Conservation (phyloP, 1,284 basidiomycete species). For the Microbotryum silenes-acaulis region DNA sequence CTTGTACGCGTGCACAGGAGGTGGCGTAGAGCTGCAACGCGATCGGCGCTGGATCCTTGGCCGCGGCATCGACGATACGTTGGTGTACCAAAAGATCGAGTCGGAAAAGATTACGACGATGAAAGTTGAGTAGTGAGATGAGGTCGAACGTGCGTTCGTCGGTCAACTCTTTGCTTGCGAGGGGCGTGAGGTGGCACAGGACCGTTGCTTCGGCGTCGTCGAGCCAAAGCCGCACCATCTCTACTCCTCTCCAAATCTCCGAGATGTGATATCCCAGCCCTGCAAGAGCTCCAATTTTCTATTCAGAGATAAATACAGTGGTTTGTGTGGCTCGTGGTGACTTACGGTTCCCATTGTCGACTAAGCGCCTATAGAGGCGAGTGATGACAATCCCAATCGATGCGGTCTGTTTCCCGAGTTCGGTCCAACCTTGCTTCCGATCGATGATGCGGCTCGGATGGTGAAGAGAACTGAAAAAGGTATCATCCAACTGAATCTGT, state of each 20-base stretch:
- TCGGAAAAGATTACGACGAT: conserved; percentile 5
- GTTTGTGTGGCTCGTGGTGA: background rate
- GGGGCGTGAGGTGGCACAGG: background rate
- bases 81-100: conserved; percentile 20
- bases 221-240: background rate
- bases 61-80: conserved; percentile 8
- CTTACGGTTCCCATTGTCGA: background rate
- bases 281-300: too few species aligned
- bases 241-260: background rate
- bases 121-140: background rate
- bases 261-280: background rate
- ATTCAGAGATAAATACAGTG: background rate
- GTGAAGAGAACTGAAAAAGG: background rate
- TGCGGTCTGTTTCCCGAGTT: conserved; percentile 13
- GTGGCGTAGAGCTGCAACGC: conserved; percentile 5
- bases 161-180: background rate
- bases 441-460: background rate
- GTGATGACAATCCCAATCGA: conserved; percentile 4
- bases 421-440: conserved; percentile 10
- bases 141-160: conserved; percentile 14
- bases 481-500: background rate
- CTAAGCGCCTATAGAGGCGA: conserved; percentile 5
- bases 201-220: background rate
- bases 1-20: conserved; percentile 1
- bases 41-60: background rate